A percentile compares a stretch with the other conserved stretches of the same genome.
phyloP scores from a whole-genome alignment of 2,329 filamentous ascomycete genomes.

The Ophiobolus disseminans region DNA sequence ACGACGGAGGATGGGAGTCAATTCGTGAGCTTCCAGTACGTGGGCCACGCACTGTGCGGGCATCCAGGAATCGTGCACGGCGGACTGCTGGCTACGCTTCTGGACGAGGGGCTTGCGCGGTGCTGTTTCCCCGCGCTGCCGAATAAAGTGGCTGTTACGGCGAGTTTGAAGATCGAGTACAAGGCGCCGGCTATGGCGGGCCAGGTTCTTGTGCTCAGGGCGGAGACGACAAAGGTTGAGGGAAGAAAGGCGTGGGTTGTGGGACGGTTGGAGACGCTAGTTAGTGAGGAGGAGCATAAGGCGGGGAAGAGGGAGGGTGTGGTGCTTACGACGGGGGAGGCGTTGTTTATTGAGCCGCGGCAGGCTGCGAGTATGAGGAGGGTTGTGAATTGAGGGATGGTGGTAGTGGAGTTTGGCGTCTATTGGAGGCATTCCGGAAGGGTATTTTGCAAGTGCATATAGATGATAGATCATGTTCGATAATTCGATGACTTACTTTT shows the following conservation, averaged over 20 bases:
- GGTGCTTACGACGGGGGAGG: constrained; percentile 81
- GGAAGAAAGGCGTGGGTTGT: constrained; percentile 95
- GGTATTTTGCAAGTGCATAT: no score
- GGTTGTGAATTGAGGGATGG: constrained; percentile 28
- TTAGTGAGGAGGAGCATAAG: constrained; percentile 76
- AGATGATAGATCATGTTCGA: no score
- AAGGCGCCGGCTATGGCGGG: constrained; percentile 78
- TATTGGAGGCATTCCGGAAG: no score
- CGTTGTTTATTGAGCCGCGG: constrained; percentile 87
- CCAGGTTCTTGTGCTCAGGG: constrained; percentile 77
- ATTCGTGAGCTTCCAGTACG: constrained; percentile 73
- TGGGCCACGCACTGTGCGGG: constrained; percentile 82
- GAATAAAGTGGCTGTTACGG: constrained; percentile 84
- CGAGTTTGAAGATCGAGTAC: constrained; percentile 83
- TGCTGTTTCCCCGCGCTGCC: constrained; percentile 90
- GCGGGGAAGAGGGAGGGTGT: constrained; percentile 65
- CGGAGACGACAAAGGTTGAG: constrained; percentile 83
- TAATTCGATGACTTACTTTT: no score
- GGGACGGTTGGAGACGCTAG: constrained; percentile 81
- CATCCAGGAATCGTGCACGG: constrained; percentile 92
- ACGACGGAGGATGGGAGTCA: constrained; percentile 60
- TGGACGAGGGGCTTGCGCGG: constrained; percentile 87
- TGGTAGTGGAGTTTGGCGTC: no score
- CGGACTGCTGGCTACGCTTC: constrained; percentile 85
- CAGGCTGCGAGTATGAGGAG: constrained; percentile 65